Conservation (phyloP, 176 grass and related monocot genomes). For the Paspalum notatum region DNA sequence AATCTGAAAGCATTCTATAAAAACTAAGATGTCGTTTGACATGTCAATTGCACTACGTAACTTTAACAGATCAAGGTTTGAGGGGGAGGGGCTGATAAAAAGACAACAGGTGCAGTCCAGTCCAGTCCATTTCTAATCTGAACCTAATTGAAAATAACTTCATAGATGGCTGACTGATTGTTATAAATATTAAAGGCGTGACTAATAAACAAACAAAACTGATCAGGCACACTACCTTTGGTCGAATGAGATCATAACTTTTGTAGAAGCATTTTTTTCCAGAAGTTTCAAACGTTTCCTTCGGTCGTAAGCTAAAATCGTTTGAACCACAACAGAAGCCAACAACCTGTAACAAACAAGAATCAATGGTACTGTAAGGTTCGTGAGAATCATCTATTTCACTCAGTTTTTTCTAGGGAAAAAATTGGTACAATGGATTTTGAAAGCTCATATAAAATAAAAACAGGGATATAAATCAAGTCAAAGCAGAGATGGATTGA, state of each 20-base stretch:
- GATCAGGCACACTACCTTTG: conserved; percentile 54
- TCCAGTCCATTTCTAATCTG: background rate
- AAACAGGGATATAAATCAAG: conserved; percentile 13
- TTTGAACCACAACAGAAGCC: conserved; percentile 97
- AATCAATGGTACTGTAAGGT: conserved; percentile 30
- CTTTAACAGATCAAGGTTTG: background rate
- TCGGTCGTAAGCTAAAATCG: conserved; percentile 78
- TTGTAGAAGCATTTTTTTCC: conserved; percentile 76
- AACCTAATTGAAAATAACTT: background rate
- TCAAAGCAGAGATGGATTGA: background rate
- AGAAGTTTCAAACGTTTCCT: conserved; percentile 69
- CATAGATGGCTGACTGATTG: background rate
- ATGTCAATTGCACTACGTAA: background rate
- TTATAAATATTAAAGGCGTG: conserved; percentile 14
- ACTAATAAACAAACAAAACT: background rate
- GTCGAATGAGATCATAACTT: conserved; percentile 90
- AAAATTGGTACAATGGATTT: background rate
- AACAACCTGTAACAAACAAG: conserved; percentile 60
- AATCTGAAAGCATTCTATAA: conserved; percentile 88
- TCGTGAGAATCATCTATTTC: background rate
- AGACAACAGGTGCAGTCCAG: conserved; percentile 1
- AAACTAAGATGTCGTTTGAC: conserved; percentile 33
- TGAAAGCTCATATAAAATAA: background rate
- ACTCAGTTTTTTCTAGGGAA: background rate
- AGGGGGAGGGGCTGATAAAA: conserved; percentile 11